Base-by-base conservation (phyloP, 2,329 filamentous ascomycete genomes). In the Colletotrichum chrysophilum region DNA sequence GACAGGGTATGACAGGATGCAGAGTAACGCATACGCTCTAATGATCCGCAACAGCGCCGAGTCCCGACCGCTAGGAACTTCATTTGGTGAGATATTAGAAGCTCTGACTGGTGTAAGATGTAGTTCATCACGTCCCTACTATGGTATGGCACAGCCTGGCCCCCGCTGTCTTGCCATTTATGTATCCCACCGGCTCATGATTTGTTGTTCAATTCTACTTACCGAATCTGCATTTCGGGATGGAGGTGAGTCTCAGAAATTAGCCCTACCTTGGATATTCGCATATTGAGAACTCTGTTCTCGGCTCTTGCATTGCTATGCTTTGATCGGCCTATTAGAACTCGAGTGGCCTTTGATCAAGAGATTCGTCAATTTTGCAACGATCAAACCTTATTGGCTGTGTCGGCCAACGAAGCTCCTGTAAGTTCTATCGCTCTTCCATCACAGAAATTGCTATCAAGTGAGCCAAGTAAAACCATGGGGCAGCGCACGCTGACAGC, bases 211-310 rank as follows among this genome's bases (percentile, higher is more conserved):
- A 48, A 48, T 9, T 48, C 36, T 9, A n/a, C 16, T 43, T 18
- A 43, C 36, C 18, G 3, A 48, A 12, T 7, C 18, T 48, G 43
- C 43, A 13, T 12, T 48, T 48, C 0, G 38, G 16, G 43, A 13
- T 4, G 13, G 10, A 13, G 5, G 9, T 48, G 5, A 4, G 1
- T 12, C 43, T n/a, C 5, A 48, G 9, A 4, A 4, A 2, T 0
- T 12, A 21, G 43, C 43, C n/a, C 9, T 48, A 10, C 43, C 18
- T 21, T 21, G 0, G 43, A 13, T 4, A 21, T 48, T 13, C 10
- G 9, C 0, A 2, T 48, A 21, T 21, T 2, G 10, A 48, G n/a
- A 12, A 5, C 4, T 18, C 18, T 43, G 8, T n/a, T 43, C 16
- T 1, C 38, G 7, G 14, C 36, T 18, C 36, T 18, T 38, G 34